These are phyloP conservation scores for Chenopodium quinoa DNA, from an alignment of 148 eudicot genomes.

Conservation along the genomic window DNA sequence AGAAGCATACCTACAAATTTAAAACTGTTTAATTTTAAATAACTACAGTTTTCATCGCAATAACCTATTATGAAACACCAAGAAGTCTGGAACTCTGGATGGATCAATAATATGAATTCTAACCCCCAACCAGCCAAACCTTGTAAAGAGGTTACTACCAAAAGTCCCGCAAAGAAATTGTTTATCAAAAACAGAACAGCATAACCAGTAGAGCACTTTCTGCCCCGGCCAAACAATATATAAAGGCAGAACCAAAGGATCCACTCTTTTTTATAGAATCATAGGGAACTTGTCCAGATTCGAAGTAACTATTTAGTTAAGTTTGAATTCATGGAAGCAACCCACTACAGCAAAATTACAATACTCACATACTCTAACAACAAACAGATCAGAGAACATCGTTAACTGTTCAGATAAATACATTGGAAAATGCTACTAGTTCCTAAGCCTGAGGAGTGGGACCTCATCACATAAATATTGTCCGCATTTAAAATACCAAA, in stretches of 20 bases:
- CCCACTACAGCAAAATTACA: background rate
- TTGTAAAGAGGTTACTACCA: background rate
- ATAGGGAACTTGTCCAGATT: background rate
- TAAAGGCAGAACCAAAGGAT: background rate
- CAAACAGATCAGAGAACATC: too few species aligned
- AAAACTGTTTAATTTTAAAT: background rate
- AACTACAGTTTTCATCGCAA: background rate
- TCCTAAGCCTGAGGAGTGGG: background rate
- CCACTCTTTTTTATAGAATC: background rate
- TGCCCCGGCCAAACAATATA: background rate
- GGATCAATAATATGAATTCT: too few species aligned
- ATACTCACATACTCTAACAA: too few species aligned
- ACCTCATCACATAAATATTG: slow-evolving; percentile 8
- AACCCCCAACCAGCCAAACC: background rate
- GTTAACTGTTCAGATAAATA: background rate
- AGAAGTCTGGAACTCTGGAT: too few species aligned
- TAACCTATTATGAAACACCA: background rate
- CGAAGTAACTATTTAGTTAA: background rate
- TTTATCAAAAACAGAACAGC: background rate
- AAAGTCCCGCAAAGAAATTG: background rate
- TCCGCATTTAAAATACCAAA: background rate
- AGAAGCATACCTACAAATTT: background rate
- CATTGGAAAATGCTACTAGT: background rate
- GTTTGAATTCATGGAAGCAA: background rate
- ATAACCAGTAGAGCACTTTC: background rate